Conservation (phyloP, 1,284 basidiomycete genomes). For the Ganoderma sp. region DNA sequence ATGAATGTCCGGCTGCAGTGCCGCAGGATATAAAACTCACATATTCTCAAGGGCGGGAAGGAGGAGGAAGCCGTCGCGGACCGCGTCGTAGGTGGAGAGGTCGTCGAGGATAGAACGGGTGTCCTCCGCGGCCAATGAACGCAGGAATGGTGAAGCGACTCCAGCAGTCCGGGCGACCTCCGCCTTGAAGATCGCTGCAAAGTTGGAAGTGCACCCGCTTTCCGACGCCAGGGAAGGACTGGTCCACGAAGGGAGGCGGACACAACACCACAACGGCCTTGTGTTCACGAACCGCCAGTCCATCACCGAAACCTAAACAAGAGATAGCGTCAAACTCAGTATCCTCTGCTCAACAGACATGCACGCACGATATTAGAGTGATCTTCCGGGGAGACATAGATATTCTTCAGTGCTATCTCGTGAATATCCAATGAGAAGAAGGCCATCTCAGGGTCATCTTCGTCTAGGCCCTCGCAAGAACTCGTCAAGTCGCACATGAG, state of each 20-base stretch:
- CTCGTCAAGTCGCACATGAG: slow-evolving; percentile 39
- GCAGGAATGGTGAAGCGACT: slow-evolving; percentile 36
- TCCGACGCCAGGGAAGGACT: slow-evolving; percentile 36
- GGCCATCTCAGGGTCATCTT: slow-evolving; percentile 39
- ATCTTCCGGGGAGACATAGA: slow-evolving; percentile 39
- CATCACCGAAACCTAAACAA: slow-evolving; percentile 29
- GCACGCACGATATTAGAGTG: slow-evolving; percentile 40
- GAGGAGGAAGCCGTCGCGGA: slow-evolving; percentile 43
- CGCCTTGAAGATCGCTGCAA: slow-evolving; percentile 37
- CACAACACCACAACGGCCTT: slow-evolving; percentile 44
- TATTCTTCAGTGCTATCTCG: slow-evolving; percentile 40
- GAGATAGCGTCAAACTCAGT: not conserved
- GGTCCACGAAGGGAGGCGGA: slow-evolving; percentile 42
- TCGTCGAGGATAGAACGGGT: slow-evolving; percentile 42
- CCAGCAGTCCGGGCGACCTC: slow-evolving; percentile 36
- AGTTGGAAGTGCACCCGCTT: slow-evolving; percentile 29
- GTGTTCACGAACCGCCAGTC: slow-evolving; percentile 41
- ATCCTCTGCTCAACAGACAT: not conserved
- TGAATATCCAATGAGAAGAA: slow-evolving; percentile 43
- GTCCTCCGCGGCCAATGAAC: slow-evolving; percentile 37
- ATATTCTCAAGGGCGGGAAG: slow-evolving; percentile 45
- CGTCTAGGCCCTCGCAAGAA: slow-evolving; percentile 41
- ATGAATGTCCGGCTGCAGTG: slow-evolving; percentile 15
- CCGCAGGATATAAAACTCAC: slow-evolving; percentile 30
- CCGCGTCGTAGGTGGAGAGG: slow-evolving; percentile 43